These are phyloP conservation scores for Entoloma clypeatum DNA, from an alignment of 1,284 basidiomycete species.

Conservation along the genomic window DNA sequence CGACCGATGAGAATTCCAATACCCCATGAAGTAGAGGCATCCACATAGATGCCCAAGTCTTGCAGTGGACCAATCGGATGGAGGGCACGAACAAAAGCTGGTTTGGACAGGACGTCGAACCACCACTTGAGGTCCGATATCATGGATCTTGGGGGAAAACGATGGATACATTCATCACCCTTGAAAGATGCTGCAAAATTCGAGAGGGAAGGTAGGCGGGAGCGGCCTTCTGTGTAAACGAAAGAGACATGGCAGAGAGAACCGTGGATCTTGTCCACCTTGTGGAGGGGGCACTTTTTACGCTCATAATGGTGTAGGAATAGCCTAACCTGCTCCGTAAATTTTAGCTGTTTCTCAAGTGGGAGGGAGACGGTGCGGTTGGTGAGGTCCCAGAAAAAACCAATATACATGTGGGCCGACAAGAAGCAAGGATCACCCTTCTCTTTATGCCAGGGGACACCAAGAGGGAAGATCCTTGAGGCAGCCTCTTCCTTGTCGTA, in stretches of 20 bases:
- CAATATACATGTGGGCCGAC: conserved; percentile 22
- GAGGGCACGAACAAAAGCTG: not conserved
- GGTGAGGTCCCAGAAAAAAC: conserved; percentile 23
- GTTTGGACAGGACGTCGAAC: not conserved
- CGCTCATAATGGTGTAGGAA: conserved; percentile 14
- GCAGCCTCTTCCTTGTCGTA: conserved; percentile 21
- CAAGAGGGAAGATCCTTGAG: conserved; percentile 10
- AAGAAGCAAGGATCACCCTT: conserved; percentile 22
- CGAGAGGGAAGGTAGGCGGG: conserved; percentile 23
- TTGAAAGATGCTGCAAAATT: conserved; percentile 5
- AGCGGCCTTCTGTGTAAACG: conserved; percentile 27
- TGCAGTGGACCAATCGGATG: not conserved
- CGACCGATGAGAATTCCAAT: conserved; percentile 1
- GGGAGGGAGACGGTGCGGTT: conserved; percentile 18
- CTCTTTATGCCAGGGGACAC: conserved; percentile 26
- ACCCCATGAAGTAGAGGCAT: conserved; percentile 8
- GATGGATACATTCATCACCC: not conserved
- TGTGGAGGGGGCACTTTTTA: conserved; percentile 11
- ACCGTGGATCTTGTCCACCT: conserved; percentile 29
- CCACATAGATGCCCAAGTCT: conserved; percentile 2
- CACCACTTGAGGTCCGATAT: not conserved
- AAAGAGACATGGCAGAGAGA: conserved; percentile 34
- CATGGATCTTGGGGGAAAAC: not conserved
- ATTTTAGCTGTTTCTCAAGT: conserved; percentile 21
- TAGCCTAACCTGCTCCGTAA: conserved; percentile 10